phyloP scores from a whole-genome alignment of 352 stramenopile genomes.

The Phytophthora lateralis region DNA sequence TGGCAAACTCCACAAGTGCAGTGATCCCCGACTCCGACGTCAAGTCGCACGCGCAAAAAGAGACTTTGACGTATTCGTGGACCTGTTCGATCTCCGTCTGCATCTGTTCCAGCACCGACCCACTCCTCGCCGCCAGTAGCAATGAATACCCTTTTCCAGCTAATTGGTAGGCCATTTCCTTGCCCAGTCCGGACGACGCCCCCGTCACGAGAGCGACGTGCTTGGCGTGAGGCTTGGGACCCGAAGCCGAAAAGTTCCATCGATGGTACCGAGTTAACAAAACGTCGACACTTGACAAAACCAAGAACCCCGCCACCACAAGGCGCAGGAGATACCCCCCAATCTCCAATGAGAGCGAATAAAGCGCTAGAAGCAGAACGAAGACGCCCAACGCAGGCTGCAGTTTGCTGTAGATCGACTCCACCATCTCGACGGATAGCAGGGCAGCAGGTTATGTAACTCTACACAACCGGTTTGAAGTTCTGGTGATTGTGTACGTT shows the following conservation, averaged over 20 bases:
- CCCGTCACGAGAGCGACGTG: conserved; percentile 64
- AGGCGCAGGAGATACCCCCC: conserved; percentile 30
- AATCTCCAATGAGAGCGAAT: conserved; percentile 22
- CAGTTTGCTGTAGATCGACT: conserved; percentile 22
- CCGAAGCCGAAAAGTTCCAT: conserved; percentile 42
- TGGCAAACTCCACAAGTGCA: conserved; percentile 41
- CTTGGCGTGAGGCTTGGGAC: conserved; percentile 22
- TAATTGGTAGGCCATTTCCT: conserved; percentile 69
- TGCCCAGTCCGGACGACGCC: conserved; percentile 68
- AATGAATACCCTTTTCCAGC: conserved; percentile 67
- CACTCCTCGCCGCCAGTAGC: conserved; percentile 55
- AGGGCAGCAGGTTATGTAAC: neutral
- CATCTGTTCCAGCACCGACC: conserved; percentile 55
- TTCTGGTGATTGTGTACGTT: conserved; percentile 21
- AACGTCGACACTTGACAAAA: conserved; percentile 42
- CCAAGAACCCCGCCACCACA: conserved; percentile 41
- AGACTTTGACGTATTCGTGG: conserved; percentile 40
- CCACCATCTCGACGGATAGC: conserved; percentile 1
- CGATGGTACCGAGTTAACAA: conserved; percentile 55
- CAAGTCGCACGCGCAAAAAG: conserved; percentile 53
- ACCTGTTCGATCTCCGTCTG: conserved; percentile 58
- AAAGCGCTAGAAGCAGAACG: conserved; percentile 36
- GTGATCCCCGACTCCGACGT: conserved; percentile 42
- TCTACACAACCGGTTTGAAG: conserved; percentile 20
- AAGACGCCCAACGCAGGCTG: conserved; percentile 26